Conservation (phyloP, 73 alveolate genomes). For the Breviolum minutum region DNA sequence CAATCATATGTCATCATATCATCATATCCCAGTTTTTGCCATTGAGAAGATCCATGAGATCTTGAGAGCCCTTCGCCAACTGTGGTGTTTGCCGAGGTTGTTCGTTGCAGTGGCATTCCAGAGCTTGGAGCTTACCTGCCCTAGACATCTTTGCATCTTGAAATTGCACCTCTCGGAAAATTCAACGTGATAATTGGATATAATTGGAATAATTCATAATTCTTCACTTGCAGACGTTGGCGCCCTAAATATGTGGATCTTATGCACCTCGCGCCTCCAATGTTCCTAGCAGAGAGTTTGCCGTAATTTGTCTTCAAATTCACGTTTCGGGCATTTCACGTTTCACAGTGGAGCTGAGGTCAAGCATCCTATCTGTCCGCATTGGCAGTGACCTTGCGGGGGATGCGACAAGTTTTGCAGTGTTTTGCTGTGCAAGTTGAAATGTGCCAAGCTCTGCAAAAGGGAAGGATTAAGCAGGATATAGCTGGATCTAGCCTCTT, state of each 20-base stretch:
- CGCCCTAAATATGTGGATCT: too few relatives aligned
- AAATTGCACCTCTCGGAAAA: neutral
- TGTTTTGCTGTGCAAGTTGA: neutral
- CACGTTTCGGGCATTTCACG: neutral
- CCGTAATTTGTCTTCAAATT: neutral
- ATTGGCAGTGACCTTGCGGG: slow-evolving; percentile 48
- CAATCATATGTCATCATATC: too few relatives aligned
- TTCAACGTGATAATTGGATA: too few relatives aligned
- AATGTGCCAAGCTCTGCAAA: neutral
- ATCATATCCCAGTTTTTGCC: too few relatives aligned
- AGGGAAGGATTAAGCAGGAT: too few relatives aligned
- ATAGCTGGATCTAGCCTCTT: neutral
- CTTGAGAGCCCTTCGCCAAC: too few relatives aligned
- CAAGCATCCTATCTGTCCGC: slow-evolving; percentile 75
- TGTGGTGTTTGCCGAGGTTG: too few relatives aligned
- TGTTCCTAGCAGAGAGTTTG: too few relatives aligned
- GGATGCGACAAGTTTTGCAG: neutral
- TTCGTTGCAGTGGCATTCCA: slow-evolving; percentile 74
- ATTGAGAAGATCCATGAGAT: too few relatives aligned
- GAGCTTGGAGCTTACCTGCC: neutral
- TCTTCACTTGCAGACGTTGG: neutral
- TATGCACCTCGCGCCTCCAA: too few relatives aligned
- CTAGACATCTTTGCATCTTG: neutral
- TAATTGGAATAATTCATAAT: neutral
- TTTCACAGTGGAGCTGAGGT: slow-evolving; percentile 16